phyloP scores from a whole-genome alignment of 345 rosid genomes.

The Limnanthes douglasii region DNA sequence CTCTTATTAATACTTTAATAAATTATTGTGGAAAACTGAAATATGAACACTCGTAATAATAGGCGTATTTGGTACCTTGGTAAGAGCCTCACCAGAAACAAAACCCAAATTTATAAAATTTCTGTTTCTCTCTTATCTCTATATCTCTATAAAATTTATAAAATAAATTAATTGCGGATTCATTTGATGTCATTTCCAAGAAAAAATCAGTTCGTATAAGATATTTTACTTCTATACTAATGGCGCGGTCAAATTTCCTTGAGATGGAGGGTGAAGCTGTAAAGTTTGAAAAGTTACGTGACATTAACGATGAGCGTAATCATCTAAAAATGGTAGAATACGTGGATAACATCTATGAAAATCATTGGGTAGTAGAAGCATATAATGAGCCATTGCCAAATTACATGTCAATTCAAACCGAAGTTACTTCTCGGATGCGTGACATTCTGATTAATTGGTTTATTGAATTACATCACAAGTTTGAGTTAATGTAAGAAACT shows the following conservation, averaged over 20 bases:
- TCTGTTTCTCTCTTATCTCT: no score
- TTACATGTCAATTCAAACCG: constrained; percentile 48
- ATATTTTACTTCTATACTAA: constrained; percentile 70
- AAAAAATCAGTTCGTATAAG: constrained; percentile 62
- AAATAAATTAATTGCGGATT: constrained; percentile 10
- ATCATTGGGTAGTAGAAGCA: constrained; percentile 79
- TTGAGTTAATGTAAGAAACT: constrained; percentile 82
- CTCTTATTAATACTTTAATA: no score
- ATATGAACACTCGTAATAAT: no score
- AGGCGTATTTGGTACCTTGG: no score
- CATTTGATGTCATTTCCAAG: constrained; percentile 16
- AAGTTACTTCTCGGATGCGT: constrained; percentile 59
- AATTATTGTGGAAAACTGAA: no score
- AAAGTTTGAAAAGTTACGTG: constrained; percentile 33
- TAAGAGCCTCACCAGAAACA: no score
- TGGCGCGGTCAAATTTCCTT: constrained; percentile 58
- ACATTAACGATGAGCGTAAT: constrained; percentile 61
- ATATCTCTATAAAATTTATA: no score
- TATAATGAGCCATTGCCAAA: constrained; percentile 29
- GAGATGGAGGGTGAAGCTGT: constrained; percentile 28
- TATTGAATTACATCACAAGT: constrained; percentile 80
- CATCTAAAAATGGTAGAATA: constrained; percentile 91
- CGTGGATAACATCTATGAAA: constrained; percentile 80
- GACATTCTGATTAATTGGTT: constrained; percentile 93
- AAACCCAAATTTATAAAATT: no score